Base-by-base conservation (phyloP, 2,329 filamentous ascomycete genomes). In the Chalaropsis thielavioides region DNA sequence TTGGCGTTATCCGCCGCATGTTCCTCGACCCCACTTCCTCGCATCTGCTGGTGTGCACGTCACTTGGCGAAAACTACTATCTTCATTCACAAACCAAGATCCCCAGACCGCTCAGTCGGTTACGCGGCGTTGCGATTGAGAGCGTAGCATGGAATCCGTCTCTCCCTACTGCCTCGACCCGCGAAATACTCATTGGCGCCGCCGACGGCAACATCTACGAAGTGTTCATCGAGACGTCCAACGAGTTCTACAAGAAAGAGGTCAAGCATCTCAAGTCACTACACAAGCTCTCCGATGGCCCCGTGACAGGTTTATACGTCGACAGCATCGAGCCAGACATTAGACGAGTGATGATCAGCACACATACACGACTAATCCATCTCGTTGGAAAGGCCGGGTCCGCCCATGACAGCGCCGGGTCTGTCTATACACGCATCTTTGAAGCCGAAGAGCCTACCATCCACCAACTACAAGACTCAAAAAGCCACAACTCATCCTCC, bases 1-100 rank as follows among this genome's bases (percentile, higher is more conserved):
- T 94, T 67, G 94, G 94, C 69, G 83, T 96, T 63, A 97, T 99
- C 72, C 87, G 89, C 70, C 90, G 89, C 78, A 90, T 99, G 83
- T 99, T 99, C 77, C 88, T 99, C 72, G 94, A 99, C 72, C 92
- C 94, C 35, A 96, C 92, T 11, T 94, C 94, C 35, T 96, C 91
- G 5, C 94, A 99, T 76, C 80, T 99, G 35, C 83, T 99, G 69
- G 85, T 99, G 70, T 91, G 88, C 73, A 99, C 94, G 2, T 88
- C 90, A 4, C 83, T 91, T 49, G 91, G 91, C 73, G 94, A 99
- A 75, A 97, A 95, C 76, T 99, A 92, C 78, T 99, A 99, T 75
- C 87, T 99, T 10, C 94, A 99, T 74, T 92, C 91, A 11, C 92
- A 97, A 73, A 94, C 92, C 41, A 88, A 90, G 70, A 88, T 92